phyloP scores from a whole-genome alignment of 805 yeast species.

The Jamesozyma jinghongensis region DNA sequence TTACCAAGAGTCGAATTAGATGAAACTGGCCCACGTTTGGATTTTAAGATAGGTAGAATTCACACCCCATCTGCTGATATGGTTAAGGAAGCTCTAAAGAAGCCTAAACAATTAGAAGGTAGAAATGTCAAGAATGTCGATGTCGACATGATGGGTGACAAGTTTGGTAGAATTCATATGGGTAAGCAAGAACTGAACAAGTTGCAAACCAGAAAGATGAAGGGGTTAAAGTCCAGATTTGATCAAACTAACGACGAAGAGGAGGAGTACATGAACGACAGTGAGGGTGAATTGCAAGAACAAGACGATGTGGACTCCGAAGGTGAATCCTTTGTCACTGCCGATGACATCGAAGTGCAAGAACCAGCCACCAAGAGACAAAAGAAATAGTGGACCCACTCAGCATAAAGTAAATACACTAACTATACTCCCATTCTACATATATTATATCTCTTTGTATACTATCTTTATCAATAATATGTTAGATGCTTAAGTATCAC shows the following conservation, averaged over 20 bases:
- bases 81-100: slow-evolving; percentile 79
- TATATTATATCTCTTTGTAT: background rate
- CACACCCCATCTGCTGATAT: slow-evolving; percentile 75
- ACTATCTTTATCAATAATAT: background rate
- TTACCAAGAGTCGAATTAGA: slow-evolving; percentile 89
- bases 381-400: slow-evolving; percentile 10
- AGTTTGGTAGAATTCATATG: slow-evolving; percentile 91
- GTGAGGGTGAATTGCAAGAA: slow-evolving; percentile 30
- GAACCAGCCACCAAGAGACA: slow-evolving; percentile 27
- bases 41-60: slow-evolving; percentile 83
- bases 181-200: slow-evolving; percentile 88
- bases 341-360: slow-evolving; percentile 26
- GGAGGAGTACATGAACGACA: slow-evolving; percentile 35
- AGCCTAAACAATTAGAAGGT: slow-evolving; percentile 72
- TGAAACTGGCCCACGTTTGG: slow-evolving; percentile 93
- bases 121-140: slow-evolving; percentile 83
- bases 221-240: slow-evolving; percentile 82
- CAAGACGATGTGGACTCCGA: slow-evolving; percentile 16
- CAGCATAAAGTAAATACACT: background rate
- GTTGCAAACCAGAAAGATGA: slow-evolving; percentile 96
- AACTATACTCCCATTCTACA: background rate
- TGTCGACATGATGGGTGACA: slow-evolving; percentile 86
- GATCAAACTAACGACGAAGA: slow-evolving; percentile 52
- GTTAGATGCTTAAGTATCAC: background rate
- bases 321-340: slow-evolving; percentile 30